Percentiles rank a stretch among this genome's conserved stretches.
Conservation (phyloP, 306 rosid species). For the Pterocarpus macrocarpus region DNA sequence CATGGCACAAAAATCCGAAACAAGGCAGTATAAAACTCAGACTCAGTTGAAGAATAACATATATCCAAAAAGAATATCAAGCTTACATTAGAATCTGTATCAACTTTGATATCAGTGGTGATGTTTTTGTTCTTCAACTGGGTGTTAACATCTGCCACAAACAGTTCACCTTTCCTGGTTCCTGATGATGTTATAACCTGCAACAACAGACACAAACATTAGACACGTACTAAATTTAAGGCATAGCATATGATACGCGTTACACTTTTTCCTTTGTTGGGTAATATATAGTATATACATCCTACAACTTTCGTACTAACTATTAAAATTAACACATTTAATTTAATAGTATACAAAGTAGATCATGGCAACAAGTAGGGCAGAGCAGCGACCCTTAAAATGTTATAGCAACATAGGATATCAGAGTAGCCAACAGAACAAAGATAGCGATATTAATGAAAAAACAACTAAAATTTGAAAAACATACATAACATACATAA, state of each 20-base stretch:
- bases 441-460: background rate
- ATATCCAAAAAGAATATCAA: background rate
- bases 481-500: background rate
- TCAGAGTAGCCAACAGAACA: background rate
- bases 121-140: slow-evolving; percentile 81
- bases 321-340: background rate
- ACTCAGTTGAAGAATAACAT: background rate
- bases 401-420: background rate
- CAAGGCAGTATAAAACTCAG: background rate
- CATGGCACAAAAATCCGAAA: background rate
- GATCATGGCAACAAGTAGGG: background rate
- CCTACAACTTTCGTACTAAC: background rate
- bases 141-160: slow-evolving; percentile 86
- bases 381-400: background rate
- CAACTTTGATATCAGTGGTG: slow-evolving; percentile 95
- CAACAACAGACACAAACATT: slow-evolving; percentile 36
- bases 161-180: slow-evolving; percentile 81
- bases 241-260: background rate
- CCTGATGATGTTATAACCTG: slow-evolving; percentile 93
- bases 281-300: background rate
- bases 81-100: slow-evolving; percentile 82
- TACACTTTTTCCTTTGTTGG: background rate
- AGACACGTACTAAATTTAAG: background rate
- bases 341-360: slow-evolving; percentile 5
- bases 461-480: background rate